Base-by-base conservation (phyloP, 352 stramenopile genomes). In the Pythium apleroticum region DNA sequence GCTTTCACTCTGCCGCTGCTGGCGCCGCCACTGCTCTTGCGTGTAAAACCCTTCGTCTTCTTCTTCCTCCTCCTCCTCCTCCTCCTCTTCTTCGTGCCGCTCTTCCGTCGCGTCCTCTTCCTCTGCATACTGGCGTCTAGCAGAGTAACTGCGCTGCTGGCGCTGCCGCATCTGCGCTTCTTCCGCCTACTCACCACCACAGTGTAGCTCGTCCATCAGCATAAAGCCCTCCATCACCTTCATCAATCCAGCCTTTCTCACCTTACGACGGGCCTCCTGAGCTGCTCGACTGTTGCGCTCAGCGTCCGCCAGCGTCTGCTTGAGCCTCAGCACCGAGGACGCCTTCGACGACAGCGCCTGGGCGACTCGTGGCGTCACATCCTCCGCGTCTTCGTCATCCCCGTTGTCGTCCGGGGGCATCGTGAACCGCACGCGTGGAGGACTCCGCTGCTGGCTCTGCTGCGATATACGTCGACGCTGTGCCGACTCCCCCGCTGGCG, bases 221-320 rank as follows among this genome's bases (percentile, higher is more conserved):
- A 8, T 17, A 48, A 48, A 48, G 17, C 39, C 39, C 3, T 24
- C 11, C 19, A 48, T 45, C 17, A n/a, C n/a, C n/a, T 45, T 20
- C 11, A 31, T 33, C 22, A 56, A n/a, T n/a, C n/a, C n/a, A n/a
- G n/a, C n/a, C 30, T 24, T 57, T 57, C 20, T 22, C n/a, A 88
- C 75, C 71, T 83, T 69, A 17, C 52, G 63, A 46, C 77, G 57
- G 8, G 73, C 77, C 17, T 77, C 66, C 50, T 72, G 60, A 0
- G 66, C 75, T 46, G 71, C 75, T 50, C 74, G 58, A 30, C 61
- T 83, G 8, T 63, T 62, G 46, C 61, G 71, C 53, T 88, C 77
- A 28, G 77, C 77, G 15, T 81, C 66, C n/a, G 72, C 68, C 4
- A 86, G 60, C 31, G 69, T 71, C 54, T 72, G 73, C 39, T 79